Conservation (phyloP, 352 stramenopile genomes). For the Phytophthora crassamura region DNA sequence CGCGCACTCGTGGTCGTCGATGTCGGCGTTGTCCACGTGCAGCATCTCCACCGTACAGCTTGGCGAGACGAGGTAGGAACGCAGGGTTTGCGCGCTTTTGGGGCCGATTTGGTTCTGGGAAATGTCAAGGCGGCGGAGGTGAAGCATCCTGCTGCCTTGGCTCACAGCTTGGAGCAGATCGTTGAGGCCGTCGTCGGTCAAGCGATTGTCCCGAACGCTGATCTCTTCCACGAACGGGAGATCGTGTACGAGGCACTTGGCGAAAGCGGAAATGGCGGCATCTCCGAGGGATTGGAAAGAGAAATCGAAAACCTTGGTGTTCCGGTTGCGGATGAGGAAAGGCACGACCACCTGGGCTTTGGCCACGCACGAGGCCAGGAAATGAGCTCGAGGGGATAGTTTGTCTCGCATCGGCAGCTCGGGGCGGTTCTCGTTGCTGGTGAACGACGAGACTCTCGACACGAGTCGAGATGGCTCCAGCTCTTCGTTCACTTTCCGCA, state of each 20-base stretch:
- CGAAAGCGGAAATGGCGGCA: slow-evolving; percentile 68
- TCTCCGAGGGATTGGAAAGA: slow-evolving; percentile 85
- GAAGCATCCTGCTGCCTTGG: slow-evolving; percentile 55
- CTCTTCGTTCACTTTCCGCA: slow-evolving; percentile 46
- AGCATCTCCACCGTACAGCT: slow-evolving; percentile 73
- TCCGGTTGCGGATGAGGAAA: slow-evolving; percentile 64
- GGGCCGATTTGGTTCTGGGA: slow-evolving; percentile 75
- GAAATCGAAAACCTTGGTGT: slow-evolving; percentile 82
- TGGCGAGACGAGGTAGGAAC: slow-evolving; percentile 56
- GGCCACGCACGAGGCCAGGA: slow-evolving; percentile 57
- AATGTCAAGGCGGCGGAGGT: slow-evolving; percentile 65
- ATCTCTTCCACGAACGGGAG: slow-evolving; percentile 81
- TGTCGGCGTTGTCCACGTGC: slow-evolving; percentile 83
- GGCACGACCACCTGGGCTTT: slow-evolving; percentile 64
- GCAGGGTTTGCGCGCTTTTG: slow-evolving; percentile 65
- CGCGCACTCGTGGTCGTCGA: slow-evolving; percentile 88
- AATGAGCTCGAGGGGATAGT: slow-evolving; percentile 71
- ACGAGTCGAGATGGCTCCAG: slow-evolving; percentile 27
- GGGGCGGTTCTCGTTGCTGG: slow-evolving; percentile 21
- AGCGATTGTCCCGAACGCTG: slow-evolving; percentile 86
- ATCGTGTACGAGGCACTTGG: slow-evolving; percentile 59
- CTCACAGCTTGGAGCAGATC: slow-evolving; percentile 63
- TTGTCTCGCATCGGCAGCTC: slow-evolving; percentile 41
- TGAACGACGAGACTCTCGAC: slow-evolving; percentile 8
- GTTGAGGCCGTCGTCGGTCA: slow-evolving; percentile 81